Conservation (phyloP, 305 asterid genomes). For the Fraxinus latifolia region DNA sequence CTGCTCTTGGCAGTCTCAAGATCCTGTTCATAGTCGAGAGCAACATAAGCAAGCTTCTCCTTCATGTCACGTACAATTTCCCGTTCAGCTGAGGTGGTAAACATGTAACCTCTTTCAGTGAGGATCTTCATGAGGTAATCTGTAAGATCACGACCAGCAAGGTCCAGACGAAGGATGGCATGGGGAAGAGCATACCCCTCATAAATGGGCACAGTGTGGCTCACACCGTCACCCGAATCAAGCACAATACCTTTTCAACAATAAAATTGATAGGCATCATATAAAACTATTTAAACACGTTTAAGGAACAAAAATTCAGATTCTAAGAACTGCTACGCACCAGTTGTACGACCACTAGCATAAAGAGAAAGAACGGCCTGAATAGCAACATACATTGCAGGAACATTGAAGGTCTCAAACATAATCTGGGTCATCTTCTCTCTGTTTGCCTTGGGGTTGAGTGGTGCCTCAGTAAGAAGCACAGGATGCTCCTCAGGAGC, state of each 20-base stretch:
- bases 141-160: constrained; percentile 39
- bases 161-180: too few species aligned
- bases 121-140: constrained; percentile 62
- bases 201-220: constrained; percentile 62
- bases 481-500: constrained; percentile 69
- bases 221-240: constrained; percentile 70
- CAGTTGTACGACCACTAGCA: constrained; percentile 71
- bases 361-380: constrained; percentile 45
- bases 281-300: too few species aligned
- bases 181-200: constrained; percentile 7
- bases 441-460: constrained; percentile 62
- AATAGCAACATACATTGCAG: too few species aligned
- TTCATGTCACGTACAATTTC: too few species aligned
- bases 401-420: too few species aligned
- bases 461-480: constrained; percentile 66
- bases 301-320: too few species aligned
- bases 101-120: constrained; percentile 59
- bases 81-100: too few species aligned
- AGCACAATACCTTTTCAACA: constrained; percentile 47
- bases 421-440: constrained; percentile 57
- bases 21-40: too few species aligned
- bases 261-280: neutral
- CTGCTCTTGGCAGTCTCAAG: too few species aligned
- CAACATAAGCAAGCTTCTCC: too few species aligned
- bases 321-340: constrained; percentile 27